Base-by-base conservation (phyloP, 768 basidiomycete genomes). In the Leccinum broughii region DNA sequence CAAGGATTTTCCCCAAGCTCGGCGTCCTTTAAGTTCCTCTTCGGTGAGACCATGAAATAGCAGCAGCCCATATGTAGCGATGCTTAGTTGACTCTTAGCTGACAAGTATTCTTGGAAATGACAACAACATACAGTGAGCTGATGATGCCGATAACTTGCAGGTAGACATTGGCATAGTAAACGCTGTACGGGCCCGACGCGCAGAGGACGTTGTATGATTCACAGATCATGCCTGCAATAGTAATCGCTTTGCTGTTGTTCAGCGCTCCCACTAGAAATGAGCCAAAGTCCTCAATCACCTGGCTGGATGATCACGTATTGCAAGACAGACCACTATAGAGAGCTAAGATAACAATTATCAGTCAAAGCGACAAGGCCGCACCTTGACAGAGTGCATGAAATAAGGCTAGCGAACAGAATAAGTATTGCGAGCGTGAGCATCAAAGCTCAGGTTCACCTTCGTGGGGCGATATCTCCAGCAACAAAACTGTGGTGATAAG, bases 361-460 rank as follows among this genome's bases (percentile, higher is more conserved):
- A 55, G 6, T 10, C 7, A 11, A 39, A 20, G 44, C 13, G 10
- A 48, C 17, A 56, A 6, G 2, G n/a, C 32, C 75, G 8, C 64
- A 88, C 92, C 79, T 92, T 92, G 70, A 93, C 75, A 11, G 91
- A 87, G 68, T 93, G 88, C 86, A 95, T 90, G 71, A 96, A 96
- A 74, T 95, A 93, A 3, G 88, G 79, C 85, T 90, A 44, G 54
- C 49, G 44, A 56, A 50, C 22, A 24, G 24, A 28, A 22, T 72
- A 6, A 67, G 58, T n/a, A 34, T 37, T 13, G 24, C 2, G 14
- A 11, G 13, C n/a, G 51, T 58, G 46, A 64, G 14, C 34, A 26
- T 56, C 26, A 13, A 51, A 35, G 26, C 48, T 15, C 15, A 32
- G 34, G 57, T 61, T 32, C 59, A 85, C 88, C 78, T 92, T 93